Base-by-base conservation (phyloP, 148 eudicot genomes). In the Dysphania ambrosioides region DNA sequence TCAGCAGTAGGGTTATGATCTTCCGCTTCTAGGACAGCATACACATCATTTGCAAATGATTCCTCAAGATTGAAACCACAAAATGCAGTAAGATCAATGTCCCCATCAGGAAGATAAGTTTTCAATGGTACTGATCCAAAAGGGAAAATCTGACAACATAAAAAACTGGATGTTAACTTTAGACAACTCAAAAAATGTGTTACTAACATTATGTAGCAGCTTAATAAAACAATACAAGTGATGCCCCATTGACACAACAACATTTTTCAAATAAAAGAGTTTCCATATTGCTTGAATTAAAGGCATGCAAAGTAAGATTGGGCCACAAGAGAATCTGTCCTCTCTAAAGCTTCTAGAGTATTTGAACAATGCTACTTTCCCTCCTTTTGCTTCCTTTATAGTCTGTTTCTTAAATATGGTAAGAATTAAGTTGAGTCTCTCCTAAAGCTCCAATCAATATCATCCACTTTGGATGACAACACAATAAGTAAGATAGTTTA, bases 101-200 rank as follows among this genome's bases (percentile, higher is more conserved):
- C 98, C 75, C 98, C 98, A 78, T 91, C 96, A 35, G 98, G 97
- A 80, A 94, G 98, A 82, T 90, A 94, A 19, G 97, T 94, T 80
- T 86, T 94, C 70, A 94, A 79, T 59, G 98, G 98, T 38, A 94
- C 98, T 18, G 98, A 94, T 67, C 98, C 98, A 79, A 87, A 94
- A 26, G 96, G 87, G 56, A 88, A 90, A 59, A 91, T 95, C 98
- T 94, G 81, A 51, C 19, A 68, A 15, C 61, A 59, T 30, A 5
- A 35, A 68, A 73, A 73, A 18, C 8, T 55, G 23, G 13, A 6
- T 38, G 74, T 81, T 65, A 61, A 32, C 40, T 77, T 47, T 58
- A 27, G 8, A 53, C 2, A 51, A n/a, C 24, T 47, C n/a, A 47
- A 16, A 47, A 13, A 15, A 13, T 31, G 47, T 23, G 13, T 61